phyloP scores from a whole-genome alignment of 2,329 filamentous ascomycete genomes.

The Sporothrix mexicana region DNA sequence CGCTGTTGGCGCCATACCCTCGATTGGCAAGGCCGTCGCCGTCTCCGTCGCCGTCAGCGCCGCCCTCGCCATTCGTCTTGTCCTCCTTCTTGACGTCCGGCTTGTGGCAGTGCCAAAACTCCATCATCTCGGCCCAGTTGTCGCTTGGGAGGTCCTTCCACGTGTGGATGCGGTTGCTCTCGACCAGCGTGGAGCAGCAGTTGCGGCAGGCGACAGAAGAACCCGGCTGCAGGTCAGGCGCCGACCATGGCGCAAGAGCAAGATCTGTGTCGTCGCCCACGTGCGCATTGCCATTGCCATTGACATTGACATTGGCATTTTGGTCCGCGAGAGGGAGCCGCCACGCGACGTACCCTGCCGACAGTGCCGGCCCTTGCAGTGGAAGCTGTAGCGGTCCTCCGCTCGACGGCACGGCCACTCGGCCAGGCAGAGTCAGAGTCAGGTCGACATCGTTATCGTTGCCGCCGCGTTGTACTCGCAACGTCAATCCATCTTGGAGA shows the following conservation, averaged over 20 bases:
- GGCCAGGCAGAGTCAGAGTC: conserved; percentile 52
- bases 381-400: conserved; percentile 42
- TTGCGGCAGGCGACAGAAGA: conserved; percentile 52
- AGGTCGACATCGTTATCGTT: conserved; percentile 50
- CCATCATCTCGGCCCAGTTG: conserved; percentile 99
- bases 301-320: too few relatives aligned
- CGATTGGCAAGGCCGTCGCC: conserved; percentile 60
- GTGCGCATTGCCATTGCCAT: background rate
- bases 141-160: conserved; percentile 97
- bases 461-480: conserved; percentile 49
- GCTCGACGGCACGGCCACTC: conserved; percentile 46
- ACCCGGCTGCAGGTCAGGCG: conserved; percentile 52
- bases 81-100: conserved; percentile 54
- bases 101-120: conserved; percentile 99
- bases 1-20: conserved; percentile 83
- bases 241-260: conserved; percentile 59
- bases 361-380: conserved; percentile 41
- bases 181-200: conserved; percentile 50
- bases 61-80: conserved; percentile 1
- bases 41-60: conserved; percentile 48
- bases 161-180: conserved; percentile 48
- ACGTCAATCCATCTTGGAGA: conserved; percentile 49
- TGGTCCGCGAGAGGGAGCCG: conserved; percentile 51
- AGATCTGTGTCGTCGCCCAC: conserved; percentile 38
- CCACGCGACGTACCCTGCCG: conserved; percentile 50